These are phyloP conservation scores for Vinca major DNA, from an alignment of 305 asterid species.

Conservation along the genomic window DNA sequence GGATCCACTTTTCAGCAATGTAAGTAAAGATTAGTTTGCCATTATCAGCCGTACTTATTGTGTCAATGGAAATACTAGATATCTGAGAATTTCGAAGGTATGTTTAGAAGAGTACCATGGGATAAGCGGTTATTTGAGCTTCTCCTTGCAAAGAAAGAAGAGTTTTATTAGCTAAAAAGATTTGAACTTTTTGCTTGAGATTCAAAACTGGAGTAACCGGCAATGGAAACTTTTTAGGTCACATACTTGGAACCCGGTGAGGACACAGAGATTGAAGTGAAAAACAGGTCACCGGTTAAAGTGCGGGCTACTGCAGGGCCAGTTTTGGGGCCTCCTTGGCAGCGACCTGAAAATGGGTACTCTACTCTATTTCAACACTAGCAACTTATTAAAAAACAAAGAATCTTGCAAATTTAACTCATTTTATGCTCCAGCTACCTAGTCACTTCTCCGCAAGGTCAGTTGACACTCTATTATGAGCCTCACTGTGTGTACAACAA, in stretches of 20 bases:
- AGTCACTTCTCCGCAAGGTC: constrained; percentile 49
- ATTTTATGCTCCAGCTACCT: constrained; percentile 47
- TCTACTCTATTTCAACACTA: background rate
- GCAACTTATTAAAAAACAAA: background rate
- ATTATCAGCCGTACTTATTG: background rate
- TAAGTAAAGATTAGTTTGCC: constrained; percentile 23
- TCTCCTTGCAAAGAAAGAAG: background rate
- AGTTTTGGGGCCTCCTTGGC: constrained; percentile 94
- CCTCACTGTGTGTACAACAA: constrained; percentile 78
- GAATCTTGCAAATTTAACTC: constrained; percentile 6
- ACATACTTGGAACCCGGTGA: constrained; percentile 79
- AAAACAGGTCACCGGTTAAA: constrained; percentile 40
- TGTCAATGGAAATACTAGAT: background rate
- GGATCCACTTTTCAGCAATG: constrained; percentile 78
- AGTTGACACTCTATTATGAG: constrained; percentile 58
- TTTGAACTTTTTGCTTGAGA: background rate
- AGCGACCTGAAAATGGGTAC: constrained; percentile 89
- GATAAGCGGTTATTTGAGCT: background rate
- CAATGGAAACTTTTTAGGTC: constrained; percentile 27
- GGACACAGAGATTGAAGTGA: constrained; percentile 36
- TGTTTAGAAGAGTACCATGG: background rate
- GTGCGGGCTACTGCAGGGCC: constrained; percentile 85
- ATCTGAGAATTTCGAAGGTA: background rate
- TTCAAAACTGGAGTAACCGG: background rate
- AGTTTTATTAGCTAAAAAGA: background rate